Conservation (phyloP, 2,329 filamentous ascomycete species). For the Colletotrichum sp. region DNA sequence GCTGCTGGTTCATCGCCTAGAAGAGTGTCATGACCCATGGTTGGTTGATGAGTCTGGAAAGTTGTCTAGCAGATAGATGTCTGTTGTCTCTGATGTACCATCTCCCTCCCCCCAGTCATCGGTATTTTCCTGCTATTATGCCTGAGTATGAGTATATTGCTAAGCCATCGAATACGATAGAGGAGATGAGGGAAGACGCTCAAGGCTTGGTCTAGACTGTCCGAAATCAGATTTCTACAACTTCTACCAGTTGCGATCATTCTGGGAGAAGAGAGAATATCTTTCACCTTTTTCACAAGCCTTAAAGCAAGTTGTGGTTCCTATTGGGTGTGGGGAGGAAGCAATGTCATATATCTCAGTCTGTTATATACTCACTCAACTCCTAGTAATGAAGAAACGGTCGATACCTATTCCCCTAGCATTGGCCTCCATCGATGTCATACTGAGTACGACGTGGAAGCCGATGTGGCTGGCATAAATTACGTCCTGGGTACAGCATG, state of each 20-base stretch:
- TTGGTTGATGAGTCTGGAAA: not conserved
- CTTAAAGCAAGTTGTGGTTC: too few species aligned
- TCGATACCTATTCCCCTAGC: not conserved
- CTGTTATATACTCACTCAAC: not conserved
- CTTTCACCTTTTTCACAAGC: not conserved
- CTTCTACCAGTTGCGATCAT: not conserved
- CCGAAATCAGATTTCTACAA: not conserved
- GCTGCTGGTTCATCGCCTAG: not conserved
- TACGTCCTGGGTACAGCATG: not conserved
- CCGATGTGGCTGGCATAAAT: too few species aligned
- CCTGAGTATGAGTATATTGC: not conserved
- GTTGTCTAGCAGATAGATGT: not conserved
- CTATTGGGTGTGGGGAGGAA: not conserved
- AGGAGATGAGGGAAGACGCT: not conserved
- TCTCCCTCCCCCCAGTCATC: rapidly evolving
- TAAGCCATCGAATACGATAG: not conserved
- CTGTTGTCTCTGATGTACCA: not conserved
- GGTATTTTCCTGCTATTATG: too few species aligned
- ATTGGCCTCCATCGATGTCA: not conserved
- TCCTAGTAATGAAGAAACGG: not conserved
- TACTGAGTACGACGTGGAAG: not conserved
- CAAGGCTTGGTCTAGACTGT: not conserved
- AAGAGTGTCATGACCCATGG: rapidly evolving
- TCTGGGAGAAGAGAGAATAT: not conserved
- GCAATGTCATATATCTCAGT: not conserved